A percentile compares a stretch with the other conserved stretches of the same genome.
phyloP scores from a whole-genome alignment of 768 basidiomycete species.

The Coprinopsis strossmayeri region DNA sequence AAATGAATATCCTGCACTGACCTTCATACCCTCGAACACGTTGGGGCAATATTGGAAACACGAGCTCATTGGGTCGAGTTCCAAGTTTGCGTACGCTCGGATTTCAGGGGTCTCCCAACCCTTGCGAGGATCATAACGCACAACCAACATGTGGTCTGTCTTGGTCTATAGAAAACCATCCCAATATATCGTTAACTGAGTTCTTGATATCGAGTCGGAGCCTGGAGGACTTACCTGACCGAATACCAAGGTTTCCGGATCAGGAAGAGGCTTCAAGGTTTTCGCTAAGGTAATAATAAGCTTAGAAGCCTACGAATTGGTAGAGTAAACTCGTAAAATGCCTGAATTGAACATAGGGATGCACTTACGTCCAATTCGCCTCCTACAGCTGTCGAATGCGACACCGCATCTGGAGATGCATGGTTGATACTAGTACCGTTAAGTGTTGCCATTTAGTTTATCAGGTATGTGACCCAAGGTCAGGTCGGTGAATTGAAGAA shows the following conservation, averaged over 20 bases:
- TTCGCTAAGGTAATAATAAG: constrained; percentile 41
- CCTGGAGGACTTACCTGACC: constrained; percentile 39
- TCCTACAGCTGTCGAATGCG: too few relatives aligned
- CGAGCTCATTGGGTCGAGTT: constrained; percentile 61
- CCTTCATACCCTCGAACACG: constrained; percentile 86
- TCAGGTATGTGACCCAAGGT: too few relatives aligned
- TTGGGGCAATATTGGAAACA: constrained; percentile 87
- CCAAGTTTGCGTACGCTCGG: constrained; percentile 64
- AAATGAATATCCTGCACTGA: constrained; percentile 13
- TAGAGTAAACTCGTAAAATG: not conserved
- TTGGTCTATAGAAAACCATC: too few relatives aligned
- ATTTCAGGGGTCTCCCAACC: constrained; percentile 75
- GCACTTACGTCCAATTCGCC: not conserved
- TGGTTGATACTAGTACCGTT: too few relatives aligned
- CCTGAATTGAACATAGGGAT: not conserved
- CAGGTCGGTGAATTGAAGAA: too few relatives aligned
- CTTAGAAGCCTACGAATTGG: constrained; percentile 41
- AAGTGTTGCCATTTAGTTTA: too few relatives aligned
- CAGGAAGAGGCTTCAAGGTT: constrained; percentile 44
- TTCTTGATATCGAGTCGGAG: not conserved
- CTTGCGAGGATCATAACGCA: constrained; percentile 50
- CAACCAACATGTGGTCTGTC: constrained; percentile 75
- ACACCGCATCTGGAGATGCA: too few relatives aligned
- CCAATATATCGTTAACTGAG: too few relatives aligned
- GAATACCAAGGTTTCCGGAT: constrained; percentile 42